Conservation (phyloP, 2,329 filamentous ascomycete genomes). For the Tolypocladium pustulatum region DNA sequence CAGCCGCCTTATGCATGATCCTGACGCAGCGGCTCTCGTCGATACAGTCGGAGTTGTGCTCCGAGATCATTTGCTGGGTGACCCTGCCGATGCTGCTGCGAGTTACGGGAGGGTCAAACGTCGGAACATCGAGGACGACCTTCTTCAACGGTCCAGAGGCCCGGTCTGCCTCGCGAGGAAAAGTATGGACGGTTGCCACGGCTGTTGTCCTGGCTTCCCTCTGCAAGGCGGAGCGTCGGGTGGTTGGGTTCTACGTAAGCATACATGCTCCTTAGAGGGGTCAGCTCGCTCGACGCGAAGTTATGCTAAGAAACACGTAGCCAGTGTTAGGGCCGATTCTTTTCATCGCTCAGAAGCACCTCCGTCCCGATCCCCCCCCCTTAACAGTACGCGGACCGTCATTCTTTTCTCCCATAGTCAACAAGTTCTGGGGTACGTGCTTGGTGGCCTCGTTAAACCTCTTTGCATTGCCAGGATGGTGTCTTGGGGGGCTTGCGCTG, state of each 20-base stretch:
- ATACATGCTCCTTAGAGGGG: too few species aligned
- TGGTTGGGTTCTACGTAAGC: not conserved
- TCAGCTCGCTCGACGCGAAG: not conserved
- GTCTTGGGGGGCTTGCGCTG: not conserved
- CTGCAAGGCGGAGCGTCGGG: not conserved
- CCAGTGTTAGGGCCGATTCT: not conserved
- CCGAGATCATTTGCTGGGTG: too few species aligned
- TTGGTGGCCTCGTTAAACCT: not conserved
- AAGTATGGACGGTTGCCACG: not conserved
- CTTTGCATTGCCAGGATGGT: not conserved
- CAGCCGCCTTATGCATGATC: not conserved
- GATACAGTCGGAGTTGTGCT: too few species aligned
- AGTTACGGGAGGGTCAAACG: not conserved
- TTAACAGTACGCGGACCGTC: not conserved
- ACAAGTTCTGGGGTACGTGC: not conserved
- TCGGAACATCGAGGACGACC: not conserved
- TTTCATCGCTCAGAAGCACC: not conserved
- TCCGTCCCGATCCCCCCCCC: not conserved
- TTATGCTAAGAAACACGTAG: not conserved
- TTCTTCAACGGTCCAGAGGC: slow-evolving; percentile 1
- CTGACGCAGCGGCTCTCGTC: not conserved
- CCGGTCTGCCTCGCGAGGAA: not conserved
- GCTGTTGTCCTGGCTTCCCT: not conserved
- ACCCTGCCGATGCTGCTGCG: not conserved
- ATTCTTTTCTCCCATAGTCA: not conserved